A percentile compares a stretch with the other conserved stretches of the same genome.
Conservation (phyloP, 495 filamentous ascomycete genomes). For the Penicillium coffeae region DNA sequence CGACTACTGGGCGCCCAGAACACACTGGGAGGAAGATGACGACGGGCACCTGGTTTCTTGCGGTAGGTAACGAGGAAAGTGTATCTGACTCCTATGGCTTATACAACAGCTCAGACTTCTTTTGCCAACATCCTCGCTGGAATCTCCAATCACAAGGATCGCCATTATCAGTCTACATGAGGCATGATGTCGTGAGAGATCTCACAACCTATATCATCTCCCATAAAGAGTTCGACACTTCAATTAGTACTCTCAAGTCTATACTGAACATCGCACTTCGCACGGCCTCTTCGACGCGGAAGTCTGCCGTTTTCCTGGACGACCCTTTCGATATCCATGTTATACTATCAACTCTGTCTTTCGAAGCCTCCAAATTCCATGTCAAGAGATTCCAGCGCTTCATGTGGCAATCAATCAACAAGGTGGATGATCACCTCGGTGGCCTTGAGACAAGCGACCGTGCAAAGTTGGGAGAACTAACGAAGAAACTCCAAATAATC, state of each 20-base stretch:
- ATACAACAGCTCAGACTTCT: conserved; percentile 1
- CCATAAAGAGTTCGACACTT: conserved; percentile 7
- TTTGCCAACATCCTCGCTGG: conserved; percentile 15
- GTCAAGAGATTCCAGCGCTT: conserved; percentile 11
- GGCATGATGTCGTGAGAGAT: conserved; percentile 5
- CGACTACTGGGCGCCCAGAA: conserved; percentile 5
- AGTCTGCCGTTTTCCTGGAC: conserved; percentile 6
- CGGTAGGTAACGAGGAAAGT: neutral
- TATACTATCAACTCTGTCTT: conserved; percentile 10
- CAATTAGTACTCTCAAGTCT: conserved; percentile 7
- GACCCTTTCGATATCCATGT: conserved; percentile 13
- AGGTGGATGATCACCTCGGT: conserved; percentile 9
- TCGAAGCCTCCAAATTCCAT: conserved; percentile 13
- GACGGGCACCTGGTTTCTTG: conserved; percentile 6
- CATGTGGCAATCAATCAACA: conserved; percentile 14
- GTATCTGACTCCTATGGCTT: neutral
- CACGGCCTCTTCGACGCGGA: neutral
- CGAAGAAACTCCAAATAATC: conserved; percentile 12
- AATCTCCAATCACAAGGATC: conserved; percentile 11
- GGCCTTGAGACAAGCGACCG: conserved; percentile 9
- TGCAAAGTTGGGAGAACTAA: conserved; percentile 7
- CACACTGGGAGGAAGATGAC: conserved; percentile 5
- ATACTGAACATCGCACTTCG: conserved; percentile 7
- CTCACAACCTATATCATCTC: conserved; percentile 14
- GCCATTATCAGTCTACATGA: conserved; percentile 10